Evolutionary conservation across 2,329 filamentous ascomycete genomes (phyloP), one percentile per base, ranked within the genome.

Genomic region (Phaeophleospora eucalypticola): DNA sequence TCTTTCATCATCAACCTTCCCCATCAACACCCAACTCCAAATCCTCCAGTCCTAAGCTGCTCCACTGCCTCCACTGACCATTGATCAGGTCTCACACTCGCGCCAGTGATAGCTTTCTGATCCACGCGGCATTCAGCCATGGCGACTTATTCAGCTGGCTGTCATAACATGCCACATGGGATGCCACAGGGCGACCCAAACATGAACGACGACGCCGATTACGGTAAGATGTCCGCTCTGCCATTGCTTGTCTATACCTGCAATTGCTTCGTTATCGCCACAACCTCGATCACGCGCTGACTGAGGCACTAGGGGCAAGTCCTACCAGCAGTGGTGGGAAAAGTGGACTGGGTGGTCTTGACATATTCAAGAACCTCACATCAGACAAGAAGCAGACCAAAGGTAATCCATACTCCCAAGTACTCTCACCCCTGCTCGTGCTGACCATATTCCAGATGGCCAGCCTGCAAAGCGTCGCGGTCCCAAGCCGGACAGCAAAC

Each of bases 401-500:
- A 77, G 85, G 86, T 88, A 69, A 61, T 66, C 41, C 36, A 6
- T 3, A 9, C 54, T 27, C 18, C 10, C 12, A n/a, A 27, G 21
- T 32, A 20, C 38, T 14, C 33, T 35, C 29, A 14, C 12, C 10
- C 16, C 15, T 38, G 19, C 14, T 16, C 7, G 15, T 19, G 20
- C 37, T 41, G 37, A 53, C 20, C 35, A 27, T 16, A 2, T 33
- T 48, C 48, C 61, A 85, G 90, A 95, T 74, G 90, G 89, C 37
- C 85, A 93, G 62, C 78, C 86, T 7, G 82, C 88, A 2, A 98
- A 97, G 71, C 82, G 88, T 57, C 82, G 93, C 68, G 93, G 93
- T 1, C 93, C 93, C 0, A 97, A 97, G 67, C 93, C 93, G 16
- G 93, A 97, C 67, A 94, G 87, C 73, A 96, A 95, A 65, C 93